phyloP scores from a whole-genome alignment of 352 stramenopile genomes.

The Globisporangium canariense region DNA sequence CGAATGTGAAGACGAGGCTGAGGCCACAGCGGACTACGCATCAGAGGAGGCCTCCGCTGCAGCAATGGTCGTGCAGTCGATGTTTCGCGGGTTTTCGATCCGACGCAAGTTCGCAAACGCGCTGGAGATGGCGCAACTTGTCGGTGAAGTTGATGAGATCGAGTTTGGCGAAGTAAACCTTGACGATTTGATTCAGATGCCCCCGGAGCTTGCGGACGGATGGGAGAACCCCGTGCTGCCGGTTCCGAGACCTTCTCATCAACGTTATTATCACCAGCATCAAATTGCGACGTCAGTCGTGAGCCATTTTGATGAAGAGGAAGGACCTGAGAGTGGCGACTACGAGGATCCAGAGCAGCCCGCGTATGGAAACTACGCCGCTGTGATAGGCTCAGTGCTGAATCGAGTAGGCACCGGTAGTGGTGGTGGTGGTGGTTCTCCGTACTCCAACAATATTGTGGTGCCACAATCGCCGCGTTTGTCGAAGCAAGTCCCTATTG shows the following conservation, averaged over 20 bases:
- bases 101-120: constrained; percentile 63
- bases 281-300: background rate
- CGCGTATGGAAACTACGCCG: background rate
- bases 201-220: constrained; percentile 54
- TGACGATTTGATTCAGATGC: constrained; percentile 49
- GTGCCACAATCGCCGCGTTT: background rate
- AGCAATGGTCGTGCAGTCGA: constrained; percentile 55
- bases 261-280: background rate
- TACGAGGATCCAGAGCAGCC: constrained; percentile 2
- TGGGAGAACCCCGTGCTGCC: constrained; percentile 54
- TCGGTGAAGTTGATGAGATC: constrained; percentile 21
- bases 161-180: constrained; percentile 52
- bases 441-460: background rate
- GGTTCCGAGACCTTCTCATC: background rate
- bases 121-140: constrained; percentile 39
- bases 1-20: background rate
- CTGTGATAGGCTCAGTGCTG: background rate
- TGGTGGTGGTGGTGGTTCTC: background rate
- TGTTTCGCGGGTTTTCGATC: constrained; percentile 66
- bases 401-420: background rate
- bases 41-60: constrained; percentile 19
- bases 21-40: constrained; percentile 1
- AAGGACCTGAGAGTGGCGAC: background rate
- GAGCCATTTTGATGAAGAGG: constrained; percentile 10
- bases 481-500: background rate